Evolutionary conservation across 164 flowering plant genomes (phyloP), one percentile per base, ranked within the genome.

Genomic region (Warburgia ugandensis): DNA sequence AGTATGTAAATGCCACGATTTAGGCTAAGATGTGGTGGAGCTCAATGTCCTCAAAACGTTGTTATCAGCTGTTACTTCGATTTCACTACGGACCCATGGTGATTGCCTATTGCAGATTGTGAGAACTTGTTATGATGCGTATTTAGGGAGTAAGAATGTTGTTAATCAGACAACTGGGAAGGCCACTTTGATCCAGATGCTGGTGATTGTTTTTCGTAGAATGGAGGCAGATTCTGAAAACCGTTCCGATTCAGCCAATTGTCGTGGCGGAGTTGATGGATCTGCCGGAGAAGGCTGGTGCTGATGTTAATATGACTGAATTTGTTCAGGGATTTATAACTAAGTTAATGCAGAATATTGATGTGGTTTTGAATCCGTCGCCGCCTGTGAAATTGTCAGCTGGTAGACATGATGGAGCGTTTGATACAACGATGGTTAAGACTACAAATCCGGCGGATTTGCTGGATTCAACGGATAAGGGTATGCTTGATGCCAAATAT

Each of bases 171-270:
- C 92, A 0, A 86, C 99, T 1, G 97, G 97, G 0, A 94, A 94
- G 62, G 99, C 99, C 4, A 82, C 96, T 2, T 50, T 94, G 77
- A 74, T 89, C 42, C 99, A 94, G 55, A 94, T 89, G 97, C 70
- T 86, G 48, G 96, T 94, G 53, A 94, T 94, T 62, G 97, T 94
- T 54, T 94, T 94, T 56, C 55, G 97, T 67, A 63, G 99, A 50
- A 94, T 94, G 99, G 99, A 94, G 77, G 99, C 99, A 0, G 97
- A 94, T 62, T 89, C 95, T 7, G n/a, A 79, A 90, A 0, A 83
- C 92, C 0, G 97, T 84, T n/a, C 96, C 97, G 0, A 53, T 94
- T 50, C 99, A 94, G 73, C 99, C 99, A 1, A 89, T 94, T 63
- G 97, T 94, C 6, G 97, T 94, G 16, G 97, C 99, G 1, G 99